These are phyloP conservation scores for Aspergillus sclerotiicarbonarius DNA, from an alignment of 495 filamentous ascomycete genomes.

Conservation along the genomic window DNA sequence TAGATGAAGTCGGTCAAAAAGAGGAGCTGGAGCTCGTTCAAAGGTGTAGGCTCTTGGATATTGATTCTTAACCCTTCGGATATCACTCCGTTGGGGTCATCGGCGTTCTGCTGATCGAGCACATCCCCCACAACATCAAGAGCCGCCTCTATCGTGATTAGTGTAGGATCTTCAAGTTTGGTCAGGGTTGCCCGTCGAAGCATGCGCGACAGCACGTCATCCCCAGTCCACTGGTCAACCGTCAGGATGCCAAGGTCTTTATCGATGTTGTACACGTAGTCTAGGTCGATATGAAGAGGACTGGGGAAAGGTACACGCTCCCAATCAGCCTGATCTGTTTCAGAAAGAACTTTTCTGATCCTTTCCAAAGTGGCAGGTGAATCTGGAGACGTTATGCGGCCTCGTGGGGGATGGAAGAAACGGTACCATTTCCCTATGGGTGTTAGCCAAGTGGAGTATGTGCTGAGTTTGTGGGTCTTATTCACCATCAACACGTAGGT, in stretches of 20 bases:
- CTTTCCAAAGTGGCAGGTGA: background rate
- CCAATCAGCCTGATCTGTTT: background rate
- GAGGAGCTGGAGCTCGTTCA: conserved; percentile 5
- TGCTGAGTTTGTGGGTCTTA: too few relatives aligned
- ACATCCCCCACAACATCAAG: too few relatives aligned
- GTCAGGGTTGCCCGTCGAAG: too few relatives aligned
- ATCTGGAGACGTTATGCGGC: background rate
- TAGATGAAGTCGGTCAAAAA: conserved; percentile 8
- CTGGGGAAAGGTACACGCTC: conserved; percentile 1
- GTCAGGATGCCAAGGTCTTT: conserved; percentile 3
- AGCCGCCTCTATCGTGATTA: too few relatives aligned
- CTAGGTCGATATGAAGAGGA: background rate
- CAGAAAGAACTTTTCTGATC: background rate
- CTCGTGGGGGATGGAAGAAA: conserved; percentile 1
- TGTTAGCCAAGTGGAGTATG: too few relatives aligned
- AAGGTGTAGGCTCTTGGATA: too few relatives aligned
- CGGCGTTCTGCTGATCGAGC: too few relatives aligned
- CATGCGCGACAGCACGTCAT: background rate
- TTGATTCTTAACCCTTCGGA: too few relatives aligned
- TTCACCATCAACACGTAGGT: too few relatives aligned
- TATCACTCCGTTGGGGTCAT: too few relatives aligned
- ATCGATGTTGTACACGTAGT: conserved; percentile 7
- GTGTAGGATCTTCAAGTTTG: too few relatives aligned
- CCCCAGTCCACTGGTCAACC: conserved; percentile 2
- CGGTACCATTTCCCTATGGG: conserved; percentile 9